Evolutionary conservation across 2,329 filamentous ascomycete species (phyloP).

Genomic region (Ophiocordyceps polyrhachis-furcata): DNA sequence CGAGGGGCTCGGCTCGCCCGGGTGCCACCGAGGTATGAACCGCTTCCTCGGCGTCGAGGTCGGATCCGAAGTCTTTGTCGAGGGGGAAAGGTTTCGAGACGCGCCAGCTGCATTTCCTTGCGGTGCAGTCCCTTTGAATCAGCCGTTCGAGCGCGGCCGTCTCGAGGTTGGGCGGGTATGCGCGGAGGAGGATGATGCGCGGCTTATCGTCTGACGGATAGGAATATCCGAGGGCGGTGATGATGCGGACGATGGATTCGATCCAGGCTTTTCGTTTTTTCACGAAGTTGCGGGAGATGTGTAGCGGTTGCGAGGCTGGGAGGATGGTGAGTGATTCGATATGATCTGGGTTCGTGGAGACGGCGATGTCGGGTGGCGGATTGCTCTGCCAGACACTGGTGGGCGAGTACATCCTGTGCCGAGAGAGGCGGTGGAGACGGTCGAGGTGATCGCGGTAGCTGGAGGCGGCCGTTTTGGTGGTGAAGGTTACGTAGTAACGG

Average conservation of each 20-base stretch:
- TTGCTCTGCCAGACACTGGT: constrained; percentile 13
- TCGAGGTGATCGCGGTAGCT: constrained; percentile 32
- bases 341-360: constrained; percentile 4
- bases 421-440: constrained; percentile 14
- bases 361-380: constrained; percentile 6
- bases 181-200: constrained; percentile 12
- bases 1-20: background rate
- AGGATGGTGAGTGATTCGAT: constrained; percentile 12
- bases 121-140: constrained; percentile 22
- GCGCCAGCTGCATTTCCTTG: constrained; percentile 12
- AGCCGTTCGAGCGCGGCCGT: constrained; percentile 15
- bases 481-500: constrained; percentile 54
- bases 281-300: constrained; percentile 6
- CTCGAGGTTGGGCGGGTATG: constrained; percentile 12
- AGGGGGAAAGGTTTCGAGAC: constrained; percentile 6
- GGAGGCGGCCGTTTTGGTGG: constrained; percentile 34
- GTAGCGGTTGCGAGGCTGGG: constrained; percentile 9
- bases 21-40: background rate
- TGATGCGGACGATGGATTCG: constrained; percentile 6
- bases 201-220: constrained; percentile 6
- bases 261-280: constrained; percentile 9
- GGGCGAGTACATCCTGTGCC: constrained; percentile 11
- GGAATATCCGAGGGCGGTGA: constrained; percentile 6
- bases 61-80: constrained; percentile 2
- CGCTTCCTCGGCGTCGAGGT: background rate